Conservation (phyloP, 768 basidiomycete species). For the Podaxis sp. region DNA sequence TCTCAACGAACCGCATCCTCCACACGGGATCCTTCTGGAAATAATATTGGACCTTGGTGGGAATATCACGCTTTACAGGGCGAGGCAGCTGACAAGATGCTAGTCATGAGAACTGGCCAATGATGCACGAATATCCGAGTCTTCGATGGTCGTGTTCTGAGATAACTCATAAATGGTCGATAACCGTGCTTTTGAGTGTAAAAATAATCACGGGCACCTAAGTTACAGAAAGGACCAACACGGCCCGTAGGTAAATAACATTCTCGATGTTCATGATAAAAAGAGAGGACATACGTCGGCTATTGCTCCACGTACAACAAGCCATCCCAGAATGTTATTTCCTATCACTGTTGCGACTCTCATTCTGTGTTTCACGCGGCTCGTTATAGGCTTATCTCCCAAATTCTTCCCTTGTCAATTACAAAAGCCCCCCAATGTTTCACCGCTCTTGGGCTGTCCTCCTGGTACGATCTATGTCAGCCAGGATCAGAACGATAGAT, state of each 20-base stretch:
- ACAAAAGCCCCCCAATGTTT: slow-evolving; percentile 39
- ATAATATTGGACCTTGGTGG: too few species aligned
- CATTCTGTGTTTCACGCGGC: not conserved
- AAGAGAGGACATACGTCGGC: not conserved
- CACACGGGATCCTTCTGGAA: too few species aligned
- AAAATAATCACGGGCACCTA: not conserved
- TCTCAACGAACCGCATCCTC: too few species aligned
- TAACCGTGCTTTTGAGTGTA: not conserved
- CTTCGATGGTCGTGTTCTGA: too few species aligned
- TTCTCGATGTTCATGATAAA: not conserved
- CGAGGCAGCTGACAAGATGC: too few species aligned
- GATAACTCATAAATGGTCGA: too few species aligned
- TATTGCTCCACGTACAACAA: not conserved
- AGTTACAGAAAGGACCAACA: not conserved
- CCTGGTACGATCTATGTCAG: slow-evolving; percentile 63
- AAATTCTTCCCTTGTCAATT: slow-evolving; percentile 50
- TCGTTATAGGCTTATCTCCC: slow-evolving; percentile 32
- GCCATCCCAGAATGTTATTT: not conserved
- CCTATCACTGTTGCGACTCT: not conserved
- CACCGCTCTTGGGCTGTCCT: slow-evolving; percentile 54
- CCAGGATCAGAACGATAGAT: slow-evolving; percentile 36
- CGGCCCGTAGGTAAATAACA: not conserved
- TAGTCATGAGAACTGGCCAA: too few species aligned
- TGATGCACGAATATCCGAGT: too few species aligned
- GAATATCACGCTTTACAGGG: too few species aligned